Base-by-base conservation (phyloP, 768 basidiomycete genomes). In the Cubamyces sp. region DNA sequence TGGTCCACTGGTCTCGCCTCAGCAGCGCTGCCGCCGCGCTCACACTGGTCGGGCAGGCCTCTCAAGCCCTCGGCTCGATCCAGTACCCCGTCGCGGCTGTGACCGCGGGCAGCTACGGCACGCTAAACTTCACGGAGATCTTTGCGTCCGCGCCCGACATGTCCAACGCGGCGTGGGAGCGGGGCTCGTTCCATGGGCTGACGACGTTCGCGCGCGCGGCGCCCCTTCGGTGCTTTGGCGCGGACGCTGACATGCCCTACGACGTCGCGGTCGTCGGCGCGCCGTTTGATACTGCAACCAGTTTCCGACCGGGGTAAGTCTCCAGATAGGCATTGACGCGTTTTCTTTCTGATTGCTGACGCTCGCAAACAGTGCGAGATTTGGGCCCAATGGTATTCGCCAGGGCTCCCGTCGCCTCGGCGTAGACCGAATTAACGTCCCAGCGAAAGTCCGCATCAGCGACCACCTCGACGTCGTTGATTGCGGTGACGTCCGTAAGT, bases 311-410 rank as follows among this genome's bases (percentile, higher is more conserved):
- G 11, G 73, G 74, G 70, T 74, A 48, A 26, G 69, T 50, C 16
- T 45, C 15, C 18, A n/a, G 25, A 34, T 11, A 34, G 34, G 34
- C 34, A 34, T 11, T 1, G 6, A 11, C 34, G 9, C 34, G 9
- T 11, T 1, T 34, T 34, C 4, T 34, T 9, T 34, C 34, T 34
- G 18, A n/a, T 7, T 43, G 16, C 42, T 43, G 11, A 16, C 42
- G 11, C 3, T 48, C 8, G 30, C 19, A 21, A 30, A 6, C 57
- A 70, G 69, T 14, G 71, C 73, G 26, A 70, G 73, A 3, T 75
- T 75, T 39, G 74, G 74, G 0, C 73, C 73, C 16, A 74, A 73
- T 37, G 74, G 73, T 12, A 75, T 74, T 57, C 73, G 74, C 26
- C 69, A 73, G 63, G 74, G 73, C 8, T 68, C 73, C 11, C 73